phyloP scores from a whole-genome alignment of 768 basidiomycete species.

The Mycena galericulata region DNA sequence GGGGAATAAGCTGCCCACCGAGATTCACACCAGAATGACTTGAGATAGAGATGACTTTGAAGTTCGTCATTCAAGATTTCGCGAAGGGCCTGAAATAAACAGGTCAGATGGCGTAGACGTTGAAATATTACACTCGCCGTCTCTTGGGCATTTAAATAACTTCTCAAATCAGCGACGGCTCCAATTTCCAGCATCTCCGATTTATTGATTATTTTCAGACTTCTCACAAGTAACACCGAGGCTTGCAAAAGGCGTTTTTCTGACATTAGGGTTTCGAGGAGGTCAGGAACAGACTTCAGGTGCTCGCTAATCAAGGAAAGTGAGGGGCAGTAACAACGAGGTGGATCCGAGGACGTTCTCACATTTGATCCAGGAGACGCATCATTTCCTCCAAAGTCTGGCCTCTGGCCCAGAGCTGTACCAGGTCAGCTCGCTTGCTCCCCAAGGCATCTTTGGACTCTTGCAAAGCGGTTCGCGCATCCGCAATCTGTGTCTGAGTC shows the following conservation, averaged over 20 bases:
- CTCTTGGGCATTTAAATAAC: slow-evolving; percentile 89
- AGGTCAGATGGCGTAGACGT: not conserved
- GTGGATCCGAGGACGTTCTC: slow-evolving; percentile 45
- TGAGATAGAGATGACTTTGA: slow-evolving; percentile 97
- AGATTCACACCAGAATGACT: slow-evolving; percentile 95
- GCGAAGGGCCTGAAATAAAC: slow-evolving; percentile 73
- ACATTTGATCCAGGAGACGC: slow-evolving; percentile 95
- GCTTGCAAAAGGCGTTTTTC: slow-evolving; percentile 95
- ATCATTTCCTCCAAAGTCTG: slow-evolving; percentile 97
- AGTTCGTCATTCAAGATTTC: slow-evolving; percentile 97
- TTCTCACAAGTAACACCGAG: slow-evolving; percentile 85
- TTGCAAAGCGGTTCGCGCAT: slow-evolving; percentile 75
- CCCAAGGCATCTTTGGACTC: slow-evolving; percentile 86
- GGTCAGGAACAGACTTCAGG: slow-evolving; percentile 91
- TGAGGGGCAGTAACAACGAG: slow-evolving; percentile 37
- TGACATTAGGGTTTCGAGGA: slow-evolving; percentile 92
- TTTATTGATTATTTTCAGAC: slow-evolving; percentile 91
- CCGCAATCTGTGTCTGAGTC: slow-evolving; percentile 80
- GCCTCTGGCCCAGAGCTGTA: slow-evolving; percentile 89
- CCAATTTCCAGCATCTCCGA: slow-evolving; percentile 95
- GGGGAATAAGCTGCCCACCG: slow-evolving; percentile 90
- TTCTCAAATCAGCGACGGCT: slow-evolving; percentile 89
- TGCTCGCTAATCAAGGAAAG: slow-evolving; percentile 71
- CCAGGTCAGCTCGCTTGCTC: slow-evolving; percentile 88
- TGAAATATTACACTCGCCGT: slow-evolving; percentile 59